Conservation (phyloP, 768 basidiomycete genomes). For the Leccinum arenicola region DNA sequence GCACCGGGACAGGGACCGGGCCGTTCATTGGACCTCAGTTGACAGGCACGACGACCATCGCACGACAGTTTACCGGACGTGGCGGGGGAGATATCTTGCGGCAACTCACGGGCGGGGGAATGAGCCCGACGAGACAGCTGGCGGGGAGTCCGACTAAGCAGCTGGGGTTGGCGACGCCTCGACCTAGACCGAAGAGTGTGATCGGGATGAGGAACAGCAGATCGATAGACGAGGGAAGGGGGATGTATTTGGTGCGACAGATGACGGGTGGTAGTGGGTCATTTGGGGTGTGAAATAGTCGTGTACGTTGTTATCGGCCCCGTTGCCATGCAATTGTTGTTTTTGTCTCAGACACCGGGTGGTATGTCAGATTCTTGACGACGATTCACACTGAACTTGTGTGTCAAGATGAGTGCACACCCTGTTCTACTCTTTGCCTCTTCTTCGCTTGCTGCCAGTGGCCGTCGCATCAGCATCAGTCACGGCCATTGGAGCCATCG, state of each 20-base stretch:
- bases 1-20: conserved; percentile 21
- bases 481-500: background rate
- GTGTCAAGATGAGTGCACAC: background rate
- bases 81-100: conserved; percentile 41
- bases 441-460: conserved; percentile 1
- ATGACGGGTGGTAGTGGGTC: conserved; percentile 57
- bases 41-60: conserved; percentile 71
- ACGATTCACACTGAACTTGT: background rate
- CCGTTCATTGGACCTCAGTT: conserved; percentile 47
- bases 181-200: conserved; percentile 76
- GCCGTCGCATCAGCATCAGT: conserved; percentile 8
- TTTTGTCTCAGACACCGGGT: background rate
- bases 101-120: conserved; percentile 66
- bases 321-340: conserved; percentile 15
- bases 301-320: conserved; percentile 7
- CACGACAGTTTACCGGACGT: conserved; percentile 71
- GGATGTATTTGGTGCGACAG: conserved; percentile 75
- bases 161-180: conserved; percentile 39
- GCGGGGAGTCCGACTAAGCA: conserved; percentile 70
- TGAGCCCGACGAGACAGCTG: conserved; percentile 67
- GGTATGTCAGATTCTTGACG: background rate
- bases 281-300: conserved; percentile 20
- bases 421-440: background rate
- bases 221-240: conserved; percentile 62
- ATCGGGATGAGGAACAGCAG: conserved; percentile 64